Conservation (phyloP, 1,139 yeast genomes). For the Magnusiomyces fungicola region DNA sequence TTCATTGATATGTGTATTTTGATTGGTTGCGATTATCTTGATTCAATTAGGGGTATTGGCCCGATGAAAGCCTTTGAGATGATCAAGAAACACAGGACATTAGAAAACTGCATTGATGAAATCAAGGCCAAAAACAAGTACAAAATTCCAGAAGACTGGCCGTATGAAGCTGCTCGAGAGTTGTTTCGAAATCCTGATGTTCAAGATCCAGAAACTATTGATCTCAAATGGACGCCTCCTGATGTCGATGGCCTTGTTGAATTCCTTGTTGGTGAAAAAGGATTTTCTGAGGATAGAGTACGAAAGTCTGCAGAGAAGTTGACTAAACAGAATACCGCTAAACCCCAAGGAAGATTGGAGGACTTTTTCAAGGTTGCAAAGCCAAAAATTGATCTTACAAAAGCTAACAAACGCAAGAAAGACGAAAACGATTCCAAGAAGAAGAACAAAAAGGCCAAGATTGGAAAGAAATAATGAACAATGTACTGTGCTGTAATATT, state of each 20-base stretch:
- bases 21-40: conserved; percentile 95
- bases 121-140: conserved; percentile 58
- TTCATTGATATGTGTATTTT: conserved; percentile 89
- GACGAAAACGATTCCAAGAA: conserved; percentile 21
- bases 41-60: conserved; percentile 89
- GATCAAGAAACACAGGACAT: conserved; percentile 73
- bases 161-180: conserved; percentile 79
- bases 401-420: conserved; percentile 25
- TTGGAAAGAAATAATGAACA: conserved; percentile 10
- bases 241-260: conserved; percentile 67
- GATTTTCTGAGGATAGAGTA: conserved; percentile 88
- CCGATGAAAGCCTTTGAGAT: conserved; percentile 89
- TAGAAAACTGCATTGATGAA: conserved; percentile 67
- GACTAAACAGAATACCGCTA: conserved; percentile 73
- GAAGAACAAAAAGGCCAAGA: conserved; percentile 19
- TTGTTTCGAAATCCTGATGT: conserved; percentile 80
- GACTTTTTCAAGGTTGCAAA: conserved; percentile 75
- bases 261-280: conserved; percentile 67
- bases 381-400: conserved; percentile 33
- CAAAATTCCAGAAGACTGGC: conserved; percentile 93
- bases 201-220: conserved; percentile 48
- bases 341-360: conserved; percentile 87
- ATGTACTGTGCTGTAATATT: too few relatives aligned
- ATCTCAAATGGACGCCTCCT: conserved; percentile 61
- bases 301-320: conserved; percentile 80